phyloP scores from a whole-genome alignment of 1,284 basidiomycete genomes.

The Ganoderma multipileum region DNA sequence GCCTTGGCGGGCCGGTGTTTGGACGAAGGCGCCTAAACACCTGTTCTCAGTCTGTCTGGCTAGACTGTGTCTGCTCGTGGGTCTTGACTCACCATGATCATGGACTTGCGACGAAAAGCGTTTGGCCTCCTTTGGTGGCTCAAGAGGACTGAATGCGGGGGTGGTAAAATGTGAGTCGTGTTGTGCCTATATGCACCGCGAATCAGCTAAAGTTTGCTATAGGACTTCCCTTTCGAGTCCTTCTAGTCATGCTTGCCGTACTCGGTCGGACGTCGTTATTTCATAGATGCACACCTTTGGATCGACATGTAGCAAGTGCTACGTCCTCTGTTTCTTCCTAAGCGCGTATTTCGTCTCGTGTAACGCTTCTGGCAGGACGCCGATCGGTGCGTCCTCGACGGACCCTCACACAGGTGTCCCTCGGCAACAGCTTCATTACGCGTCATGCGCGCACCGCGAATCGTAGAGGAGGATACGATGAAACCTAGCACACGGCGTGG shows the following conservation, averaged over 20 bases:
- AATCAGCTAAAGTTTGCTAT: neutral
- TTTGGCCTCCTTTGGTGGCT: no score
- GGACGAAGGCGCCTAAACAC: no score
- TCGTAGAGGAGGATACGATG: constrained; percentile 1
- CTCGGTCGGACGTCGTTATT: neutral
- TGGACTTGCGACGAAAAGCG: neutral
- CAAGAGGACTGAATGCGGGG: no score
- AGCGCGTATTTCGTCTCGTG: constrained; percentile 2
- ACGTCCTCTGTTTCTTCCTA: neutral
- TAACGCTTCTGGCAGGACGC: constrained; percentile 6
- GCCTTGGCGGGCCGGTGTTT: neutral
- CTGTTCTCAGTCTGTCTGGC: no score
- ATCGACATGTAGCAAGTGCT: constrained; percentile 8
- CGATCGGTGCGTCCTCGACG: constrained; percentile 11
- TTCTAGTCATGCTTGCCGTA: neutral
- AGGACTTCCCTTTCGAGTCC: neutral
- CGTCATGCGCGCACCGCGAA: constrained; percentile 3
- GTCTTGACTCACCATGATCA: neutral
- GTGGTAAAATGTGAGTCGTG: no score
- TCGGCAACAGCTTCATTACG: constrained; percentile 6
- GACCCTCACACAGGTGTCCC: neutral
- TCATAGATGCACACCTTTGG: neutral
- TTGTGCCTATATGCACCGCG: no score
- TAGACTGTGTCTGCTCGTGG: neutral
- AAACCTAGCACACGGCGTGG: neutral